Conservation (phyloP, 73 alveolate genomes). For the Blepharisma stoltei region DNA sequence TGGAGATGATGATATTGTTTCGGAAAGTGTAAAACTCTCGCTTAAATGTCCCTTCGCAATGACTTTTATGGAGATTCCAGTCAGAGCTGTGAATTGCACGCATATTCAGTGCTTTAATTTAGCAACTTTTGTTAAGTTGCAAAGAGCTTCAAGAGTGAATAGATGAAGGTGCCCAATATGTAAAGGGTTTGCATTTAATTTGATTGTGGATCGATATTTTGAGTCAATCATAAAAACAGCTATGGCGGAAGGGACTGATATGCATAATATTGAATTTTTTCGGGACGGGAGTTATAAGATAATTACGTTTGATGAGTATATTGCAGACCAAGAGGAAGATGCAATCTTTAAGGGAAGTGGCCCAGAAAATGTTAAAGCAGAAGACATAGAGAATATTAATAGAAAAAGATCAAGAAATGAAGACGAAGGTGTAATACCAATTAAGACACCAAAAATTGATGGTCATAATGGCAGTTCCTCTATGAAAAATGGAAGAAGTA, state of each 20-base stretch:
- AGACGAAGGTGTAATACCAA: too few species aligned
- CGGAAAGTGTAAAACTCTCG: slow-evolving; percentile 19
- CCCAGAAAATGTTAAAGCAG: too few species aligned
- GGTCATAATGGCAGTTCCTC: too few species aligned
- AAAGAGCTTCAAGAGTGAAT: slow-evolving; percentile 32
- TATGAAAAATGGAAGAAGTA: too few species aligned
- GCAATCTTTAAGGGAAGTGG: too few species aligned
- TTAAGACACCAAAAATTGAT: too few species aligned
- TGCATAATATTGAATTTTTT: neutral
- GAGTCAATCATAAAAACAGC: slow-evolving; percentile 7
- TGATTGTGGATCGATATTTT: slow-evolving; percentile 39
- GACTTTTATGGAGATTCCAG: slow-evolving; percentile 42
- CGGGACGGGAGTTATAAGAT: neutral
- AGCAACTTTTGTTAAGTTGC: slow-evolving; percentile 40
- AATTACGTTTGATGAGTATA: neutral
- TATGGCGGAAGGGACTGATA: neutral
- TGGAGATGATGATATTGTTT: neutral
- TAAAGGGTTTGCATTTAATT: slow-evolving; percentile 28
- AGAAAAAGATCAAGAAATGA: too few species aligned
- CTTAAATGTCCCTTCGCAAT: slow-evolving; percentile 47
- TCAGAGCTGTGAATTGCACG: slow-evolving; percentile 50
- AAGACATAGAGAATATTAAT: too few species aligned
- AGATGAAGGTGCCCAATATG: slow-evolving; percentile 57
- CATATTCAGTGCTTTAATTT: slow-evolving; percentile 55
- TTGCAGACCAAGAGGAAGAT: too few species aligned